Evolutionary conservation across 2,329 filamentous ascomycete genomes (phyloP), one percentile per base, ranked within the genome.

Genomic region (Fusarium euwallaceae): DNA sequence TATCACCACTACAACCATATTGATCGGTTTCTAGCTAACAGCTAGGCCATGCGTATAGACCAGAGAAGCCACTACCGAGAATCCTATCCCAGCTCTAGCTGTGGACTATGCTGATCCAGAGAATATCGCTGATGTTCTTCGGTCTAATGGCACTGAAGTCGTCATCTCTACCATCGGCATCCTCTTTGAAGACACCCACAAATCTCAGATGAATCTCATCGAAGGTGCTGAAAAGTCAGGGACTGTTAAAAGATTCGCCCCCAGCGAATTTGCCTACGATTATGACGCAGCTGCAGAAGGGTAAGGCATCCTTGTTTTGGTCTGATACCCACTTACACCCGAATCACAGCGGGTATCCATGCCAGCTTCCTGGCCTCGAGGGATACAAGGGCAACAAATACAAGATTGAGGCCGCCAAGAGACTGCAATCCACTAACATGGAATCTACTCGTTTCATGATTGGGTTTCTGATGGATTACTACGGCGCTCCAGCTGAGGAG

Each of bases 391-490:
- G 20, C 29, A 58, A 34, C n/a, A 34, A 9, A 9, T 58, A 36
- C 32, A 58, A 58, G 53, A 58, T 58, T 11, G 53, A 37, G 11
- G 53, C 53, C 17, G 14, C 20, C 20, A 14, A 58, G 53, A 16
- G 16, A 14, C 16, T 58, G 7, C 8, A 7, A 17, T 36, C 53
- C 3, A 58, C 53, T 0, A 37, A 14, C 2, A 58, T 58, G 53
- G 53, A 58, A 17, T 58, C 20, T 3, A 58, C 53, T 0, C 34
- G 53, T 4, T 58, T 58, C 32, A 37, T 58, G 0, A 58, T 58
- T 29, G 53, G 53, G 12, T 37, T 58, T 58, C 32, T 58, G 7
- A 37, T 58, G 53, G 53, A 58, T 14, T 58, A 58, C 32, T 58
- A 58, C 10, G 53, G 32, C 20, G 20, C 22, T 10, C 53, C 53